Evolutionary conservation across 495 filamentous ascomycete genomes (phyloP).

Genomic region (Sabuloglossum arenarium): DNA sequence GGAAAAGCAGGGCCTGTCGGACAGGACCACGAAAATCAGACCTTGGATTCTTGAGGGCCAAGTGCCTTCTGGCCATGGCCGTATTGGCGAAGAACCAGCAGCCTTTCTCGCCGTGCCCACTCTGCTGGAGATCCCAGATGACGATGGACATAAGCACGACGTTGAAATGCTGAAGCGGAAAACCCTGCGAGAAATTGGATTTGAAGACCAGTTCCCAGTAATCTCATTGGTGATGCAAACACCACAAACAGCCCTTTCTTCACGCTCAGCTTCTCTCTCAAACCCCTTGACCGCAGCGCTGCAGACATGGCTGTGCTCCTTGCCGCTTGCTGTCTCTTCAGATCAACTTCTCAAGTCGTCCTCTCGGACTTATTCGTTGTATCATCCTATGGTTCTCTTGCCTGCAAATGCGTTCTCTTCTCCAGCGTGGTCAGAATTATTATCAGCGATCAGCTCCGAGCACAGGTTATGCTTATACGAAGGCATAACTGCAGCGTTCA

Average conservation of each 20-base stretch:
- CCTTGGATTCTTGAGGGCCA: background rate
- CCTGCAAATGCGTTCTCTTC: background rate
- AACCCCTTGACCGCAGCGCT: background rate
- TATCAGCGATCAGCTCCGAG: background rate
- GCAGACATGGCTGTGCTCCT: background rate
- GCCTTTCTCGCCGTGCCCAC: background rate
- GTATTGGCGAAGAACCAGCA: background rate
- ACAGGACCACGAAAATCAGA: background rate
- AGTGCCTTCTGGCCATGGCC: background rate
- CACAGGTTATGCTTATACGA: background rate
- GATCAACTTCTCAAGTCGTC: background rate
- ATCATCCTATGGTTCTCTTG: constrained; percentile 2
- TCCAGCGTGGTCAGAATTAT: background rate
- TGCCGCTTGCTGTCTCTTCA: background rate
- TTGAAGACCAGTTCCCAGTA: background rate
- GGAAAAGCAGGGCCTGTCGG: background rate
- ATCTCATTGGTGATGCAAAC: background rate
- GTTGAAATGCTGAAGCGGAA: background rate
- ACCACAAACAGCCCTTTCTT: background rate
- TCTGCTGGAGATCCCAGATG: background rate
- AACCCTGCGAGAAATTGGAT: background rate
- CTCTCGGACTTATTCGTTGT: background rate
- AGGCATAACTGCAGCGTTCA: background rate
- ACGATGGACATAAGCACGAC: background rate
- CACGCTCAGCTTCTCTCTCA: background rate